Evolutionary conservation across 768 basidiomycete species (phyloP).

Genomic region (Russula griseocarnosa): DNA sequence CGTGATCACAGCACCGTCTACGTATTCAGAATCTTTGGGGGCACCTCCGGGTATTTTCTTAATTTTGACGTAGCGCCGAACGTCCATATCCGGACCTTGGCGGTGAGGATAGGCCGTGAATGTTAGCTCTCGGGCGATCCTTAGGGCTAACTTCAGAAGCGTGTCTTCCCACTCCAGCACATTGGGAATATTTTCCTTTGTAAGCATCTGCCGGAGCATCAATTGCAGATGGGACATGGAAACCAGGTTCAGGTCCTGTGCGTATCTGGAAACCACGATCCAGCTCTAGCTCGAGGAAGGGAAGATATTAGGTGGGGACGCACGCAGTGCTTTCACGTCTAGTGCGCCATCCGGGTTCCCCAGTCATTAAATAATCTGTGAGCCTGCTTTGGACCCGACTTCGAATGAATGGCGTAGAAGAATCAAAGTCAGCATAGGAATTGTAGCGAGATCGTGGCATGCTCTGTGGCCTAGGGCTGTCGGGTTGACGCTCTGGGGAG

Average conservation of each 20-base stretch:
- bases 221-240: conserved; percentile 87
- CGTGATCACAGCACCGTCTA: conserved; percentile 94
- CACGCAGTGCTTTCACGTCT: conserved; percentile 87
- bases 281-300: background rate
- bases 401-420: conserved; percentile 72
- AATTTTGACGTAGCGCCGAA: conserved; percentile 92
- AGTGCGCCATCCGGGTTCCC: conserved; percentile 80
- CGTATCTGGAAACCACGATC: conserved; percentile 49
- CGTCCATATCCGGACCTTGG: conserved; percentile 92
- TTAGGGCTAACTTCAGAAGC: conserved; percentile 74
- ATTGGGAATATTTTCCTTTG: conserved; percentile 76
- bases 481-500: conserved; percentile 58
- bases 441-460: conserved; percentile 59
- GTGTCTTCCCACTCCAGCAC: conserved; percentile 85
- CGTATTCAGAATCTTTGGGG: conserved; percentile 92
- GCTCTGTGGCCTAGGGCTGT: conserved; percentile 53
- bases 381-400: conserved; percentile 80
- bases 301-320: conserved; percentile 34
- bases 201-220: conserved; percentile 89
- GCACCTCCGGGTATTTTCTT: conserved; percentile 96
- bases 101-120: conserved; percentile 67
- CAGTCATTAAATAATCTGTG: conserved; percentile 45
- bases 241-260: conserved; percentile 75
- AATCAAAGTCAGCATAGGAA: conserved; percentile 70
- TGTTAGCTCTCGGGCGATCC: conserved; percentile 80